Base-by-base conservation (phyloP, 179 eudicot genomes). In the Spinacia oleracea region DNA sequence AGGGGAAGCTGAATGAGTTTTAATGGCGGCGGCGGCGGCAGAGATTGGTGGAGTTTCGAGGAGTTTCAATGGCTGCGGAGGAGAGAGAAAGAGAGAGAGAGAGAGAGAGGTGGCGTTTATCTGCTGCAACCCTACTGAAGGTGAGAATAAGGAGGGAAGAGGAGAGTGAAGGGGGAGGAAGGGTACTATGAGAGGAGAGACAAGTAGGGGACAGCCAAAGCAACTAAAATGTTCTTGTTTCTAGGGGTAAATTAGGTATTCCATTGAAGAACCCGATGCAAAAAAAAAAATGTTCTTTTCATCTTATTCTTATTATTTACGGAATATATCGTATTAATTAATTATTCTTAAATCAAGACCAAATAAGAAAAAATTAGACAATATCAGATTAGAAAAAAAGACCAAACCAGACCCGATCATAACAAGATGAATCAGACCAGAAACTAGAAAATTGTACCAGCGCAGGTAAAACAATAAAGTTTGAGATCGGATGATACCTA, bases 71-170 rank as follows among this genome's bases (percentile, higher is more conserved):
- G 59, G 59, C 59, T 27, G 59, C 59, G 59, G 31, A 31, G 42
- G 46, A 64, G 77, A 71, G 59, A 50, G 72, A 75, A 42, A 42
- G 56, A 69, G 58, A 59, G 66, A 63, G 69, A 63, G 62, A 38
- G 58, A 70, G 69, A 73, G 38, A 88, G 74, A 40, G 84, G 89
- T 89, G 91, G 97, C 94, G 94, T 88, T 81, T 89, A 88, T 90
- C 90, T 86, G 87, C 93, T 92, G 95, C 95, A 92, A 91, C 97
- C 97, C 97, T 92, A 92, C 92, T 72, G 10, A 65, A n/a, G 70
- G 70, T 32, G 70, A 65, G 70, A 65, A 60, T 1, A 3, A n/a
- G 2, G 27, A 58, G 31, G 11, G 11, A 25, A 58, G 63, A 58
- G 63, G 58, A 66, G 69, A 73, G 48, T 86, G 74, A 5, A 67